Evolutionary conservation across 164 flowering plant species (phyloP).

Genomic region (Santalum album): DNA sequence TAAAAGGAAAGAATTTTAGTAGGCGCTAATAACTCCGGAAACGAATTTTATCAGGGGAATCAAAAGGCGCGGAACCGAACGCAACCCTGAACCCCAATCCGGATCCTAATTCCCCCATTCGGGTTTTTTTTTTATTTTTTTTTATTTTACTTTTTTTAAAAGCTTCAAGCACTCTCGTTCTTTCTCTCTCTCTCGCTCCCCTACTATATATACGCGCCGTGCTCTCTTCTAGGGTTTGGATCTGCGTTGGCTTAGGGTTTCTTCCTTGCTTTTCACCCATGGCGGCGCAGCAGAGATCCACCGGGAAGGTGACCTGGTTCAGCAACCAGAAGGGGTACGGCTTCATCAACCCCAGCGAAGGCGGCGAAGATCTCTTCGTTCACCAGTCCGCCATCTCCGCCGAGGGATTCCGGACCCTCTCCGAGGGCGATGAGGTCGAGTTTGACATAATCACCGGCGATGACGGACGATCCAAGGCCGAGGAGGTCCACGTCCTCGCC

Average conservation of each 20-base stretch:
- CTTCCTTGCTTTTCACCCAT: too few species aligned
- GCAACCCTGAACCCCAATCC: too few species aligned
- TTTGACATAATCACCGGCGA: conserved; percentile 32
- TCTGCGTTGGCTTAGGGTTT: too few species aligned
- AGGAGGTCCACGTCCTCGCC: conserved; percentile 52
- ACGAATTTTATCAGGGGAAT: too few species aligned
- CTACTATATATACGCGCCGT: neutral
- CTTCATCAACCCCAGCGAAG: conserved; percentile 55
- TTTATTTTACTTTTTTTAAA: too few species aligned
- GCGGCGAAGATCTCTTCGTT: conserved; percentile 64
- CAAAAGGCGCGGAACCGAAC: too few species aligned
- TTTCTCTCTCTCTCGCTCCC: neutral
- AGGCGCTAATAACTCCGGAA: too few species aligned
- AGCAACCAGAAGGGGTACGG: conserved; percentile 53
- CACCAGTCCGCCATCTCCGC: conserved; percentile 59
- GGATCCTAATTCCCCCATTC: too few species aligned
- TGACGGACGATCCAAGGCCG: conserved; percentile 48
- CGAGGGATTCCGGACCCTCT: conserved; percentile 49
- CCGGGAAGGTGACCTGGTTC: conserved; percentile 45
- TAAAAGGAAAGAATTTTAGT: too few species aligned
- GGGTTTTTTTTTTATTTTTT: too few species aligned
- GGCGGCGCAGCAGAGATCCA: conserved; percentile 27
- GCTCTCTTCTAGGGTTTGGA: too few species aligned
- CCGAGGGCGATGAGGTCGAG: conserved; percentile 53
- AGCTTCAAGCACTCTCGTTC: too few species aligned